phyloP scores from a whole-genome alignment of 805 yeast species.

The Pichia cephalocereana region DNA sequence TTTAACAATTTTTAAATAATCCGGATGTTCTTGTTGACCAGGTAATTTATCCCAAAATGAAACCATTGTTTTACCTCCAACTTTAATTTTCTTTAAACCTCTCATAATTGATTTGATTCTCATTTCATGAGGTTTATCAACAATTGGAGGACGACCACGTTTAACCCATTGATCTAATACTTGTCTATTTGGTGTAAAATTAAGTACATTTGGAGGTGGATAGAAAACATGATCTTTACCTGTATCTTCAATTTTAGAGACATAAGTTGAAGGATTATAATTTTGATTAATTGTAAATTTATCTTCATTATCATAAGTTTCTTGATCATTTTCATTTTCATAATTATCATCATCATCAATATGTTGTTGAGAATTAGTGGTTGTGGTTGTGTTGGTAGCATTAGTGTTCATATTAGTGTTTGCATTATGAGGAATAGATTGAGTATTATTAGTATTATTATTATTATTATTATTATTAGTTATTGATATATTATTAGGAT shows the following conservation, averaged over 20 bases:
- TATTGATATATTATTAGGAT: not conserved
- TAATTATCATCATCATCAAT: not conserved
- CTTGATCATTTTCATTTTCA: conserved; percentile 12
- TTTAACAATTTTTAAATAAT: conserved; percentile 43
- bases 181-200: conserved; percentile 16
- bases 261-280: conserved; percentile 22
- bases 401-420: too few relatives aligned
- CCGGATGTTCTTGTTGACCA: conserved; percentile 45
- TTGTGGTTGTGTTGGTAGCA: too few relatives aligned
- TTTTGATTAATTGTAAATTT: conserved; percentile 8
- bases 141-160: conserved; percentile 86
- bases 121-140: conserved; percentile 86
- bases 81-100: conserved; percentile 63
- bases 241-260: conserved; percentile 20
- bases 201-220: conserved; percentile 19
- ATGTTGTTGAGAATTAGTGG: too few relatives aligned
- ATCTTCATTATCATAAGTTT: conserved; percentile 3
- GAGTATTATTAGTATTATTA: too few relatives aligned
- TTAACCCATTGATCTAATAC: conserved; percentile 42
- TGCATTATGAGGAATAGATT: too few relatives aligned
- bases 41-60: conserved; percentile 75
- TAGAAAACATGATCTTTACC: conserved; percentile 18
- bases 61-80: conserved; percentile 36
- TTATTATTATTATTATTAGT: too few relatives aligned
- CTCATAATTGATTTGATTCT: conserved; percentile 82